phyloP scores from a whole-genome alignment of 2,329 filamentous ascomycete genomes.

The Daldinia sp. region DNA sequence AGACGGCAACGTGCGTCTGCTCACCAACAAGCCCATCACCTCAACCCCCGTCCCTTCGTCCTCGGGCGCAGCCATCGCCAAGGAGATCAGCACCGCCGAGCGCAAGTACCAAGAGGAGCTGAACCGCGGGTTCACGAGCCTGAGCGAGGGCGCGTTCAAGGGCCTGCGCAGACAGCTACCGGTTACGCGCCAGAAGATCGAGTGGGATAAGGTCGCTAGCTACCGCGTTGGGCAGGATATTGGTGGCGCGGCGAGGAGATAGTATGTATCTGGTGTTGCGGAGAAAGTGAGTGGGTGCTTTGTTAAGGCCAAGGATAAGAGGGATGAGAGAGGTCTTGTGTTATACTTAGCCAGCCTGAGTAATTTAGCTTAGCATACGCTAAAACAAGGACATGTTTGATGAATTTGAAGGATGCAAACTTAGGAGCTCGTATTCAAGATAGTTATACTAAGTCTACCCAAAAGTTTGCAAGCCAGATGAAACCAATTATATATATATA shows the following conservation, averaged over 20 bases:
- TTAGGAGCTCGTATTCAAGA: neutral
- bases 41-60: constrained; percentile 63
- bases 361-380: constrained; percentile 2
- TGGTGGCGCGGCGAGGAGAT: constrained; percentile 71
- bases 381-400: neutral
- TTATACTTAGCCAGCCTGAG: constrained; percentile 4
- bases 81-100: constrained; percentile 82
- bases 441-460: too few relatives aligned
- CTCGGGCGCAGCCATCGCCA: constrained; percentile 76
- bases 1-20: constrained; percentile 94
- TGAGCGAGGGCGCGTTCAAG: constrained; percentile 98
- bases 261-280: too few relatives aligned
- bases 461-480: neutral
- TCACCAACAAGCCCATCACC: constrained; percentile 84
- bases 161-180: constrained; percentile 90
- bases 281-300: too few relatives aligned
- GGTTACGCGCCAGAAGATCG: constrained; percentile 97
- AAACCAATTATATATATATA: too few relatives aligned
- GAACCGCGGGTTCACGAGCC: constrained; percentile 86
- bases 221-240: constrained; percentile 89
- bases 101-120: constrained; percentile 97
- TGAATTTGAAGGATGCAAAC: neutral
- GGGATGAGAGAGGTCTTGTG: too few relatives aligned
- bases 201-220: constrained; percentile 98
- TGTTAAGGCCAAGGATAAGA: neutral